These are phyloP conservation scores for Candida ponderosae DNA, from an alignment of 805 yeast species.

Conservation along the genomic window DNA sequence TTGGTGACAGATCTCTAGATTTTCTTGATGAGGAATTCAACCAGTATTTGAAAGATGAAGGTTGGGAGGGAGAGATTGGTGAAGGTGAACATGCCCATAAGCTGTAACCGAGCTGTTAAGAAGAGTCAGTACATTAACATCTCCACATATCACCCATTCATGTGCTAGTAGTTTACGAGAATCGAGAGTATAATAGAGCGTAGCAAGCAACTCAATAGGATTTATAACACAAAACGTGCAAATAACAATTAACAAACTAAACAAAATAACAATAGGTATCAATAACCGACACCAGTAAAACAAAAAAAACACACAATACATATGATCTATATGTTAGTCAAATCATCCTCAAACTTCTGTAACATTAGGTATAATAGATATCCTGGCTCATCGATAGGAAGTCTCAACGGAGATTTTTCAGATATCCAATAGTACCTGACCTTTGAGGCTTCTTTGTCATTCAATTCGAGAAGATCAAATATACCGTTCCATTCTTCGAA, in stretches of 20 bases:
- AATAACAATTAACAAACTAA: too few species aligned
- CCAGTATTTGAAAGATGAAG: constrained; percentile 35
- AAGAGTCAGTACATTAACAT: too few species aligned
- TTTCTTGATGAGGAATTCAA: constrained; percentile 39
- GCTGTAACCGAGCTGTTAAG: too few species aligned
- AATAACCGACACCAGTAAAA: too few species aligned
- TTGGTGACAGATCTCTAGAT: constrained; percentile 36
- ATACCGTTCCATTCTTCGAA: constrained; percentile 46
- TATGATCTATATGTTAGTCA: too few species aligned
- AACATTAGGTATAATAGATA: constrained; percentile 39
- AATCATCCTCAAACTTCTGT: constrained; percentile 13
- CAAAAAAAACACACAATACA: too few species aligned
- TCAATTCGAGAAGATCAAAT: constrained; percentile 22
- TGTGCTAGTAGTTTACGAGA: too few species aligned
- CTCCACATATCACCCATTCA: too few species aligned
- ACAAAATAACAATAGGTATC: too few species aligned
- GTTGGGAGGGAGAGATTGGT: constrained; percentile 44
- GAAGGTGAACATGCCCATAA: constrained; percentile 1
- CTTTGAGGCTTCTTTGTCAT: constrained; percentile 12
- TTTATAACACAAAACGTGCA: too few species aligned
- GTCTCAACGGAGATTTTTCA: constrained; percentile 57
- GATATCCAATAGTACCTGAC: constrained; percentile 52
- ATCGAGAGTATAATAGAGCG: too few species aligned
- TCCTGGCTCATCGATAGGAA: constrained; percentile 63
- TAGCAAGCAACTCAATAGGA: too few species aligned